Base-by-base conservation (phyloP, 164 flowering plant species). In the Dillenia turbinata region DNA sequence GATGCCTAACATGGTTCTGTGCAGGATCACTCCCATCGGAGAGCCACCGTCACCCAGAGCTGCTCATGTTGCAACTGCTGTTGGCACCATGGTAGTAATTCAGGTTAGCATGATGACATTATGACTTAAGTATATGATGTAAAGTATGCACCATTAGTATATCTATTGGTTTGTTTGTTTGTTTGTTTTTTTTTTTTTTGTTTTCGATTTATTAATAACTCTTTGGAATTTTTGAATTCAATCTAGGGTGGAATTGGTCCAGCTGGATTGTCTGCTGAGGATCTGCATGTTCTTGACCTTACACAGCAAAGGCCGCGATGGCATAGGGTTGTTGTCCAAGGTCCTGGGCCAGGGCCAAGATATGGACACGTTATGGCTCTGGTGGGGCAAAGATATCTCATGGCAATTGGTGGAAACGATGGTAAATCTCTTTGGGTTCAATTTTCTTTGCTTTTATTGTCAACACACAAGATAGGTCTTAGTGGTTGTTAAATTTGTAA, bases 41-140 rank as follows among this genome's bases (percentile, higher is more conserved):
- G 99, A 95, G 56, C 99, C 92, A 64, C 99, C 99, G 15, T 89
- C 99, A 16, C 97, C 97, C n/a, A 85, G 99, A 75, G 99, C 99
- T 15, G 99, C 99, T 44, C 99, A 95, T 75, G 99, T 90, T 52
- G 99, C 97, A 54, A 92, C 97, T 72, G 97, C 99, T 51, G 99
- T 95, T 17, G 99, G 99, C 55, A 95, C 99, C 45, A 95, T 95
- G 99, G 99, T 95, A 44, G 99, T 95, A 60, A 92, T 95, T 69
- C 99, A 95, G 97, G 99, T 92, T 49, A 69, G 72, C 22, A 22
- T 50, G 10, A 52, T 26, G 40, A 26, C 2, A 3, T 26, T 26
- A 26, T 26, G 40, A n/a, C 15, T 15, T 62, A 7, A 10, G 22
- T 19, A 19, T 19, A 19, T 19, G 22, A 19, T 19, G 22, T 19